Evolutionary conservation across 768 basidiomycete genomes (phyloP), one percentile per base, ranked within the genome.

Genomic region (Trametes gibbosa): DNA sequence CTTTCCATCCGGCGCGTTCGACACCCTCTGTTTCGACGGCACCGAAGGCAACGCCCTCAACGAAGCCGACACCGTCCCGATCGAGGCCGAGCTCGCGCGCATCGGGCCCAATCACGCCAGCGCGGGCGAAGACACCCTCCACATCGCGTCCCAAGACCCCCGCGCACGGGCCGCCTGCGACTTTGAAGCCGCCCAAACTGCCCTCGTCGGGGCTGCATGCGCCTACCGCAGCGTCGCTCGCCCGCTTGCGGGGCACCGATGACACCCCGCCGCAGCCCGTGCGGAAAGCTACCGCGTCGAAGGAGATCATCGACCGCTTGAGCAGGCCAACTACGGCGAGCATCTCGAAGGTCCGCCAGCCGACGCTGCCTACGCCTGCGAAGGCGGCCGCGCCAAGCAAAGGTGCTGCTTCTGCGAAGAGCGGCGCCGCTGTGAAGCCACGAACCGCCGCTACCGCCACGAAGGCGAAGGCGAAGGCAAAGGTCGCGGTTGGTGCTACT

Each of bases 301-400:
- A 77, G 58, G 81, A 75, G 48, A 78, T 78, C 0, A 77, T 85
- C 14, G 87, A 89, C 58, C 80, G 90, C 50, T 75, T 92, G 42
- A 89, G 83, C 72, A 90, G 90, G 71, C 90, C 90, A n/a, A 92
- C 90, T 0, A 89, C 89, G 10, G 86, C 90, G 25, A 89, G 88
- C 1, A 68, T 88, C 58, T 84, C 84, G 23, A 86, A 83, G 68
- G 82, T 81, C 21, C 80, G 85, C 17, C 54, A 56, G 54, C 56
- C 61, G 19, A 50, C 56, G 23, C n/a, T 58, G 37, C 69, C 76
- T n/a, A 61, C 70, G 3, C 65, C 47, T 8, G 49, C 65, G 10
- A 46, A 23, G 24, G 14, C 61, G 32, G 40, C 46, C 7, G 41
- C 61, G 25, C 50, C 25, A 40, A 46, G 61, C 13, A 67, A 64